phyloP scores from a whole-genome alignment of 1,284 basidiomycete species.

The Puccinia hordei region DNA sequence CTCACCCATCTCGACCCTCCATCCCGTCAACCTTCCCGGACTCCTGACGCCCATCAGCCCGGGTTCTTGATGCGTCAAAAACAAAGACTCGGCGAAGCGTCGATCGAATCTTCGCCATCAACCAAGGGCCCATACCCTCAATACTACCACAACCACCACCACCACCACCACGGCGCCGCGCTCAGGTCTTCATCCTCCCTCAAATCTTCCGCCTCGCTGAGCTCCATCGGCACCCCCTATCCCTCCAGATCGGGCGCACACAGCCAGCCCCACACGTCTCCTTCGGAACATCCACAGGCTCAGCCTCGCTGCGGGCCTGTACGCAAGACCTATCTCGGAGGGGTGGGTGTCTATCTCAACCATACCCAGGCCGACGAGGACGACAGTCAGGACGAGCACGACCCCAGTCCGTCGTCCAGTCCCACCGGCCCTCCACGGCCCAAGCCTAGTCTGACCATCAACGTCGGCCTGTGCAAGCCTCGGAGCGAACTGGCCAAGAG shows the following conservation, averaged over 20 bases:
- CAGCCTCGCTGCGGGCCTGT: background rate
- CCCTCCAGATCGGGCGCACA: slow-evolving; percentile 12
- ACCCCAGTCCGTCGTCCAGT: background rate
- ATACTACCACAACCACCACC: too few relatives aligned
- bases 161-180: too few relatives aligned
- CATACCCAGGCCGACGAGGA: slow-evolving; percentile 8
- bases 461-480: slow-evolving; percentile 19
- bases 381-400: slow-evolving; percentile 8
- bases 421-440: background rate
- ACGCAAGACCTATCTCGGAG: slow-evolving; percentile 36
- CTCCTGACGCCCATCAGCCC: slow-evolving; percentile 12
- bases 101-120: background rate
- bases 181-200: slow-evolving; percentile 25
- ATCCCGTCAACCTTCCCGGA: slow-evolving; percentile 8
- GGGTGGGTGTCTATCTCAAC: slow-evolving; percentile 46
- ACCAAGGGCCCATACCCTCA: slow-evolving; percentile 10
- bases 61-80: slow-evolving; percentile 31
- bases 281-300: background rate
- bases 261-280: slow-evolving; percentile 5
- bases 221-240: slow-evolving; percentile 12
- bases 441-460: slow-evolving; percentile 37
- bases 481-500: background rate
- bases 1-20: background rate
- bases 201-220: slow-evolving; percentile 16
- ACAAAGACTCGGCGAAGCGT: slow-evolving; percentile 1